A percentile compares a stretch with the other conserved stretches of the same genome.
phyloP scores from a whole-genome alignment of 495 filamentous ascomycete genomes.

The Baudoinia panamericana region DNA sequence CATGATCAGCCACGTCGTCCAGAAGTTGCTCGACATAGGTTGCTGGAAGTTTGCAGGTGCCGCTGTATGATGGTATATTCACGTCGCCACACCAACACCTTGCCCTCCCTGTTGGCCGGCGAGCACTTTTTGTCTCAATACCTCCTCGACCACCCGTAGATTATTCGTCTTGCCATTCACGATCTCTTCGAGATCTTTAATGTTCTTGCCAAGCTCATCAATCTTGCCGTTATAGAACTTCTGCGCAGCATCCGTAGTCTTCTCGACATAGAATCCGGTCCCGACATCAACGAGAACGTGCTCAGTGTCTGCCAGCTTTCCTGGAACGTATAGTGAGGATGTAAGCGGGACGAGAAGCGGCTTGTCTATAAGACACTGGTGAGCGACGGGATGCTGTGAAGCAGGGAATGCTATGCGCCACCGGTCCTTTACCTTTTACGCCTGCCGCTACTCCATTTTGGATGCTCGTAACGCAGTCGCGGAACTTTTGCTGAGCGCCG shows the following conservation, averaged over 20 bases:
- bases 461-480: constrained; percentile 70
- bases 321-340: constrained; percentile 84
- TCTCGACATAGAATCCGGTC: constrained; percentile 94
- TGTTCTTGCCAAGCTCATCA: constrained; percentile 60
- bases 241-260: constrained; percentile 63
- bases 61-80: constrained; percentile 4
- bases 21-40: too few relatives aligned
- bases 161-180: constrained; percentile 74
- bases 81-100: constrained; percentile 2
- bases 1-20: too few relatives aligned
- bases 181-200: constrained; percentile 77
- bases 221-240: constrained; percentile 81
- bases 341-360: constrained; percentile 82
- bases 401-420: not conserved
- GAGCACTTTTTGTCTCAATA: constrained; percentile 22
- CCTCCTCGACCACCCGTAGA: constrained; percentile 71
- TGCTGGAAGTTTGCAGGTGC: too few relatives aligned
- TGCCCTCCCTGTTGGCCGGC: constrained; percentile 11
- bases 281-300: constrained; percentile 90
- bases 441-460: constrained; percentile 20
- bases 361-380: too few relatives aligned
- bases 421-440: constrained; percentile 28
- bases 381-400: too few relatives aligned
- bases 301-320: constrained; percentile 58
- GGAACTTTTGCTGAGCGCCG: constrained; percentile 78